A percentile compares a stretch with the other conserved stretches of the same genome.
Conservation (phyloP, 176 grass and related monocot genomes). For the Stipa capillata region DNA sequence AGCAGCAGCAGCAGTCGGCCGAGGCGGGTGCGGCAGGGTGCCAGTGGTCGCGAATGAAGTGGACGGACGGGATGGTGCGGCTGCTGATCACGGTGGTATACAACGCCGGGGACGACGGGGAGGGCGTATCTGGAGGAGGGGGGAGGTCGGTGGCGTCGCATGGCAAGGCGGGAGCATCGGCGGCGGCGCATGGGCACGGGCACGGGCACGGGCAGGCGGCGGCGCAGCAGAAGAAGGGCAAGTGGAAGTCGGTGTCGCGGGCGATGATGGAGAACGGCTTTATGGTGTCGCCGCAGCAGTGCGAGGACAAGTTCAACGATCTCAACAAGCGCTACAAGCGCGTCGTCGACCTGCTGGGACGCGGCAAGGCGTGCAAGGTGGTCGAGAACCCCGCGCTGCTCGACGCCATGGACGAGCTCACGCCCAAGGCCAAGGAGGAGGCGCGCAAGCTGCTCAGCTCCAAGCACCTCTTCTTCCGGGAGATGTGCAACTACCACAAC, state of each 20-base stretch:
- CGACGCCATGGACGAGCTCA: conserved; percentile 54
- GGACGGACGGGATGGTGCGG: conserved; percentile 79
- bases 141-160: background rate
- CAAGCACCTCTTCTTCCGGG: conserved; percentile 88
- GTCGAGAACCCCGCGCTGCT: conserved; percentile 70
- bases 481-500: conserved; percentile 92
- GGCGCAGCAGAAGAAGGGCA: conserved; percentile 66
- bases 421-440: conserved; percentile 65
- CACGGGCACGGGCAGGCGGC: background rate
- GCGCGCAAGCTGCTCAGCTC: conserved; percentile 78
- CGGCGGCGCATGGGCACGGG: conserved; percentile 16
- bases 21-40: background rate
- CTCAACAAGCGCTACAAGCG: conserved; percentile 91
- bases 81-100: conserved; percentile 66
- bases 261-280: conserved; percentile 64
- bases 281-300: conserved; percentile 83
- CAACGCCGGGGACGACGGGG: conserved; percentile 55
- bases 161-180: background rate
- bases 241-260: conserved; percentile 81
- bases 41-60: conserved; percentile 88
- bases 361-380: conserved; percentile 65
- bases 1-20: too few species aligned
- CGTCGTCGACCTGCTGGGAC: conserved; percentile 67
- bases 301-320: conserved; percentile 96
- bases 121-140: background rate